Evolutionary conservation across 345 rosid species (phyloP).

Genomic region (Luvunga scandens): DNA sequence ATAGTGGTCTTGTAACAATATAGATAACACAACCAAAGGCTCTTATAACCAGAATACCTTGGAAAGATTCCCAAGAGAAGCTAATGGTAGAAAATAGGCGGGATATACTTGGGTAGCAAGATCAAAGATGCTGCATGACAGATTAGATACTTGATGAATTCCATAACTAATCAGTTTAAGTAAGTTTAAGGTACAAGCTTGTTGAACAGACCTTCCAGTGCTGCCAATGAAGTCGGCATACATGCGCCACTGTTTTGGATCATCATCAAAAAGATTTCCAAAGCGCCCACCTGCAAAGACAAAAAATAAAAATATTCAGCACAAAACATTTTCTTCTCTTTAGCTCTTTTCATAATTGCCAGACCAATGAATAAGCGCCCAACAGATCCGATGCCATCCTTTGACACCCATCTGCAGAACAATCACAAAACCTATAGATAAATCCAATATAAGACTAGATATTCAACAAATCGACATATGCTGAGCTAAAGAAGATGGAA

Average conservation of each 20-base stretch:
- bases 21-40: background rate
- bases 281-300: constrained; percentile 78
- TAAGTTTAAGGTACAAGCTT: constrained; percentile 11
- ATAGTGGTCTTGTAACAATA: background rate
- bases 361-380: constrained; percentile 93
- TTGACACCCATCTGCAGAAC: constrained; percentile 89
- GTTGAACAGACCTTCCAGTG: constrained; percentile 70
- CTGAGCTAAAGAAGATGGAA: background rate
- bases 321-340: constrained; percentile 7
- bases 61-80: constrained; percentile 92
- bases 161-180: constrained; percentile 7
- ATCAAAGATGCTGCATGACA: constrained; percentile 78
- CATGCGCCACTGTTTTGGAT: constrained; percentile 99
- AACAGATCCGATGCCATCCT: constrained; percentile 96
- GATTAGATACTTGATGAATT: constrained; percentile 16
- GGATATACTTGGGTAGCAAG: constrained; percentile 87
- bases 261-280: constrained; percentile 89
- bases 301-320: constrained; percentile 12
- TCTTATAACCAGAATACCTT: constrained; percentile 52
- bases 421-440: constrained; percentile 20
- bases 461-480: background rate
- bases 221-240: constrained; percentile 99
- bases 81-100: constrained; percentile 78
- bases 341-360: constrained; percentile 25
- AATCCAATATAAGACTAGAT: constrained; percentile 15